phyloP scores from a whole-genome alignment of 169 alveolate species.

The Eimeria zaria region DNA sequence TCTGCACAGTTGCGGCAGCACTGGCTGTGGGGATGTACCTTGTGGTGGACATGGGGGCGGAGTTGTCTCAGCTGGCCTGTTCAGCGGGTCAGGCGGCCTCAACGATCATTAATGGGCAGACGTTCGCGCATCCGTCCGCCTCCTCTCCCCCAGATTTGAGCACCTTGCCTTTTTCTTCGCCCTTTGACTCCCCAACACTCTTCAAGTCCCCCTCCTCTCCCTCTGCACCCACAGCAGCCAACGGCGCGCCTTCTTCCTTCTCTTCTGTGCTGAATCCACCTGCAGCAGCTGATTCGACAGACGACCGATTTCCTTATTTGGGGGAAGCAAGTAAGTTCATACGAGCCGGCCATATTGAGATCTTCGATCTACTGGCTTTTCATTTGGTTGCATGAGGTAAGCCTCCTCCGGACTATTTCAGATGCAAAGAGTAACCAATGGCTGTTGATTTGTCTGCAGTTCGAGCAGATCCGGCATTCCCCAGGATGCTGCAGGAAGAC shows the following conservation, averaged over 20 bases:
- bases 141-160: background rate
- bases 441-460: constrained; percentile 9
- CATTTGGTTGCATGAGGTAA: background rate
- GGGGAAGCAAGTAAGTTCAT: constrained; percentile 22
- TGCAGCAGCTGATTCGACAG: background rate
- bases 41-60: constrained; percentile 25
- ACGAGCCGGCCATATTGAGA: background rate
- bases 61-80: constrained; percentile 51
- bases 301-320: background rate
- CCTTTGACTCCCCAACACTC: constrained; percentile 30
- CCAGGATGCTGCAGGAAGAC: constrained; percentile 44
- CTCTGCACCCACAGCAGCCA: background rate
- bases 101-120: constrained; percentile 58
- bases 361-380: background rate
- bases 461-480: background rate
- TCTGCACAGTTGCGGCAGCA: background rate
- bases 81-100: constrained; percentile 62
- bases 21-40: constrained; percentile 15
- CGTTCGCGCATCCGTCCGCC: constrained; percentile 1
- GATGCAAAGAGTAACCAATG: background rate
- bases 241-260: background rate
- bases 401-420: background rate
- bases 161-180: background rate
- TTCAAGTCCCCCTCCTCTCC: background rate
- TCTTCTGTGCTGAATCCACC: background rate